Base-by-base conservation (phyloP, 192 early-diverging fungal genomes). In the Backusella circina region DNA sequence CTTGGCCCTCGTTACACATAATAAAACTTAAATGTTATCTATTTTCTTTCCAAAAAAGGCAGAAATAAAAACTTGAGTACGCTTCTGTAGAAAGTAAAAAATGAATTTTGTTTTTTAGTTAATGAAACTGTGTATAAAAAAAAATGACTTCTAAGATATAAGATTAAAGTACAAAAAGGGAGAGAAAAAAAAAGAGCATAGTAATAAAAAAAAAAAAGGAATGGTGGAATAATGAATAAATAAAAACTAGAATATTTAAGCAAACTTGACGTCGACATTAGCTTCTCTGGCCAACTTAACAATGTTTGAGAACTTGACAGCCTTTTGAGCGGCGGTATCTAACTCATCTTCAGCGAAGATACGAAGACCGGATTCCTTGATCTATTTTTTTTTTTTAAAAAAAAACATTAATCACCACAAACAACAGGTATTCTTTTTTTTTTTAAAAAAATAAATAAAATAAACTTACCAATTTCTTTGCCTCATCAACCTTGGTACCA, bases 271-370 rank as follows among this genome's bases (percentile, higher is more conserved):
- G 39, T 91, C 76, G 41, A 96, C 88, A 33, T 91, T 84, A 61
- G 93, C 92, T 74, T 93, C 77, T 67, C 91, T 86, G 36, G 91
- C 93, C 80, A 94, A 81, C 64, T 88, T 84, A 64, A 95, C 92
- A 83, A 97, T 95, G 71, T 93, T 90, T 82, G 89, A 88, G 82
- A 95, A 85, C 73, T 89, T 83, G 21, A 97, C 95, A 64, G 91
- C 91, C 89, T 95, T 96, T 51, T 81, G 84, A 26, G 98, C 97
- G 66, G 98, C 98, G 81, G 95, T 91, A 83, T 98, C 98, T 72
- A 99, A 86, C 82, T 98, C 95, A 80, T 99, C 96, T 75, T 92
- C 90, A 65, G 96, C 88, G 85, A 95, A 93, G 80, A 98, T 98
- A 67, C 93, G 87, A 70, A 99, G 90, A 30, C 94, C 95, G 69